Conservation (phyloP, 2,329 filamentous ascomycete genomes). For the Diaporthe destruens region DNA sequence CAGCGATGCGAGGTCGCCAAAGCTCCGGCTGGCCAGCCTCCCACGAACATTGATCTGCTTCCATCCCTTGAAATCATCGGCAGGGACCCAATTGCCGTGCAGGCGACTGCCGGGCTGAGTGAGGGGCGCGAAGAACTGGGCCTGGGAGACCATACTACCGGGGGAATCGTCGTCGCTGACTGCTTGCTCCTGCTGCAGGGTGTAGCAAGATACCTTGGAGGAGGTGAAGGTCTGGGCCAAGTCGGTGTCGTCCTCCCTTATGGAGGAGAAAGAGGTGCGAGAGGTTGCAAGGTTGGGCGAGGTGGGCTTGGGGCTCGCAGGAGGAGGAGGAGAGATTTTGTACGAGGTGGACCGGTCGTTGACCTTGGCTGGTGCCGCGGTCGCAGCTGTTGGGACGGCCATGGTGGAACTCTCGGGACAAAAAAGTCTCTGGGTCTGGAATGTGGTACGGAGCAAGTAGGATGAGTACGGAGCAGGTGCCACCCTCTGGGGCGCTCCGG, state of each 20-base stretch:
- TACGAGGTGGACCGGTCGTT: slow-evolving; percentile 41
- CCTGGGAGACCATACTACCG: slow-evolving; percentile 56
- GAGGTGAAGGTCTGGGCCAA: slow-evolving; percentile 73
- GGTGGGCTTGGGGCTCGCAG: slow-evolving; percentile 43
- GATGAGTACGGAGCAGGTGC: not conserved
- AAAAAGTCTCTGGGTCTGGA: slow-evolving; percentile 10
- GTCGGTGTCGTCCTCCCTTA: slow-evolving; percentile 70
- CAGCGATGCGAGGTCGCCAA: slow-evolving; percentile 68
- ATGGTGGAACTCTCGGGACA: slow-evolving; percentile 29
- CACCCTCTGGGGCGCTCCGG: slow-evolving; percentile 12
- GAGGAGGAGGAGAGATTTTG: slow-evolving; percentile 49
- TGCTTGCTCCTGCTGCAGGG: slow-evolving; percentile 60
- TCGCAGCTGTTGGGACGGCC: slow-evolving; percentile 44
- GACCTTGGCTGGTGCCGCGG: slow-evolving; percentile 33
- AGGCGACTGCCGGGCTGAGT: slow-evolving; percentile 68
- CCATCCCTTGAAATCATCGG: slow-evolving; percentile 71
- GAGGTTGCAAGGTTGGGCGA: slow-evolving; percentile 48
- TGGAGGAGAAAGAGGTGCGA: slow-evolving; percentile 72
- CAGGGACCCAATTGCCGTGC: slow-evolving; percentile 70
- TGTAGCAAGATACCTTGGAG: slow-evolving; percentile 72
- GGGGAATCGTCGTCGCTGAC: slow-evolving; percentile 61
- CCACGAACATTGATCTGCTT: slow-evolving; percentile 72
- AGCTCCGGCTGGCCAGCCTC: slow-evolving; percentile 71
- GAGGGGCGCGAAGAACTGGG: slow-evolving; percentile 64
- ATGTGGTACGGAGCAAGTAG: slow-evolving; percentile 30